Percentiles rank a stretch among this genome's conserved stretches.
Evolutionary conservation across 2,329 filamentous ascomycete genomes (phyloP).

Genomic region (Aspergillus brunneoviolaceus): DNA sequence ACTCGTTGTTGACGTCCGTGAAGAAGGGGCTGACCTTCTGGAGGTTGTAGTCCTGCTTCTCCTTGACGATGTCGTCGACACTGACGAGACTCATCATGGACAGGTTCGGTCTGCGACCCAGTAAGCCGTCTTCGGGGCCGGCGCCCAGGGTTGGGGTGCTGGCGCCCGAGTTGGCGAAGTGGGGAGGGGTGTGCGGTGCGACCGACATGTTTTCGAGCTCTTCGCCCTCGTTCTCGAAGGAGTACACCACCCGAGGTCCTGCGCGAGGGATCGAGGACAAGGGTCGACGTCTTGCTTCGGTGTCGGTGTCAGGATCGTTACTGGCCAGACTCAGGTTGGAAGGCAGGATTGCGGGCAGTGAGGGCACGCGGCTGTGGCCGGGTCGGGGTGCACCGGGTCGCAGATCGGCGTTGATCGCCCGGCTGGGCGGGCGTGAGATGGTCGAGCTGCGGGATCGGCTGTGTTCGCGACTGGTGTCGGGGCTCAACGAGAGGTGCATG

Average conservation of each 20-base stretch:
- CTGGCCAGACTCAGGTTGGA: neutral
- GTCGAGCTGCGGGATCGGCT: constrained; percentile 3
- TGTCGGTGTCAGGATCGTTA: neutral
- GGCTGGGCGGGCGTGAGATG: neutral
- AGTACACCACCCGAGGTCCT: neutral
- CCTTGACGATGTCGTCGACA: constrained; percentile 57
- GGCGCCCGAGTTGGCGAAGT: neutral
- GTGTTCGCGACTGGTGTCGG: constrained; percentile 1
- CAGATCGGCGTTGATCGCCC: neutral
- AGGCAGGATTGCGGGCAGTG: neutral
- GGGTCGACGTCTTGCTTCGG: neutral
- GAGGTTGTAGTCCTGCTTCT: constrained; percentile 60
- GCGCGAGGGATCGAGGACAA: neutral
- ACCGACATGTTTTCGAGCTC: neutral
- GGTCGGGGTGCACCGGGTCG: neutral
- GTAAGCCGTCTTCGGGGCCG: neutral
- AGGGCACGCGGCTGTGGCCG: neutral
- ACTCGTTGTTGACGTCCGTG: constrained; percentile 61
- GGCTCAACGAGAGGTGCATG: neutral
- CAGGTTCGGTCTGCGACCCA: neutral
- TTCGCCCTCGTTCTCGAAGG: neutral
- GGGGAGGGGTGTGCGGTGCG: neutral
- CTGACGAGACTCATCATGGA: constrained; percentile 21
- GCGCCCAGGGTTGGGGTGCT: constrained; percentile 1
- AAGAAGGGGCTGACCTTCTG: constrained; percentile 68